phyloP scores from a whole-genome alignment of 306 rosid species.

The Quercus robur region DNA sequence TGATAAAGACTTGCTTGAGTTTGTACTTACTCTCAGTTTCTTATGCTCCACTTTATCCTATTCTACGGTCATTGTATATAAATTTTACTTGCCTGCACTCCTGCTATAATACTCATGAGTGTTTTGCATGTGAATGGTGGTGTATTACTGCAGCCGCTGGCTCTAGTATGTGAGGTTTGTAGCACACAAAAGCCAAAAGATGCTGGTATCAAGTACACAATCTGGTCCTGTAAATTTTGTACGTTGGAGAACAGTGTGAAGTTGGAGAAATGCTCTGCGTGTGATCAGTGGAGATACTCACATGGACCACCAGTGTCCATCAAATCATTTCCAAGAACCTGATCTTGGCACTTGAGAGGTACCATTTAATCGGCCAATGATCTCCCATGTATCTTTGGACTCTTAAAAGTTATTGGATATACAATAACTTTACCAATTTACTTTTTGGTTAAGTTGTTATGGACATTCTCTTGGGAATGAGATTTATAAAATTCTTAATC shows the following conservation, averaged over 20 bases:
- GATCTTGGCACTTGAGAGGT: slow-evolving; percentile 37
- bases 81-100: not conserved
- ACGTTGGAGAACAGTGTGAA: slow-evolving; percentile 67
- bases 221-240: slow-evolving; percentile 70
- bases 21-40: not conserved
- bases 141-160: slow-evolving; percentile 52
- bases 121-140: slow-evolving; percentile 28
- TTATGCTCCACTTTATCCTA: not conserved
- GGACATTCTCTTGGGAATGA: not conserved
- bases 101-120: not conserved
- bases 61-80: not conserved
- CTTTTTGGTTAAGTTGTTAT: not conserved
- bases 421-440: not conserved
- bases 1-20: not conserved
- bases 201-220: slow-evolving; percentile 41
- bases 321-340: slow-evolving; percentile 26
- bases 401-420: not conserved
- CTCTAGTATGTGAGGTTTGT: slow-evolving; percentile 78
- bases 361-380: not conserved
- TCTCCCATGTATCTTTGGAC: not conserved
- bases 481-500: not conserved
- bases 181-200: slow-evolving; percentile 60
- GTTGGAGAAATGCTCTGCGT: slow-evolving; percentile 68
- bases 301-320: slow-evolving; percentile 40
- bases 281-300: slow-evolving; percentile 81